A percentile compares a stretch with the other conserved stretches of the same genome.
Evolutionary conservation across 495 filamentous ascomycete species (phyloP).

Genomic region (Margaritispora aquatica): DNA sequence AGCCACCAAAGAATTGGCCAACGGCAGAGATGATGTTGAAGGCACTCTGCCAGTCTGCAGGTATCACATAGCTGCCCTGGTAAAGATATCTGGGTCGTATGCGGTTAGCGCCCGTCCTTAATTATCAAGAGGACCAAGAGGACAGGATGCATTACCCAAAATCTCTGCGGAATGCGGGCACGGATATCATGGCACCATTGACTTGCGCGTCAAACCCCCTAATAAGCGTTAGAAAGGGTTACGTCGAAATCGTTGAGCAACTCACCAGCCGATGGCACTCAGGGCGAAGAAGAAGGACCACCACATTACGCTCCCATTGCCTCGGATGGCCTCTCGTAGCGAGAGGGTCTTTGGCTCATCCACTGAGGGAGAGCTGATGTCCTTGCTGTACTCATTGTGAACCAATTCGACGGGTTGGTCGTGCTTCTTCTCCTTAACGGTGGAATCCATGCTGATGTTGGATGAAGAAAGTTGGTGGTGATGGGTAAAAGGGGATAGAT

Average conservation of each 20-base stretch:
- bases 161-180: slow-evolving; percentile 29
- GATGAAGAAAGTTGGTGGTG: no score
- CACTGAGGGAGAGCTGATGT: no score
- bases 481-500: no score
- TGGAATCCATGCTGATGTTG: no score
- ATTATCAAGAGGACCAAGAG: no score
- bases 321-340: slow-evolving; percentile 5
- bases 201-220: slow-evolving; percentile 38
- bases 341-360: no score
- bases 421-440: no score
- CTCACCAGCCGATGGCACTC: slow-evolving; percentile 24
- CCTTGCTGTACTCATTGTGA: no score
- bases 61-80: slow-evolving; percentile 26
- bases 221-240: not conserved
- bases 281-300: slow-evolving; percentile 20
- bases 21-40: slow-evolving; percentile 29
- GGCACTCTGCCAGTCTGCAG: slow-evolving; percentile 31
- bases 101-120: no score
- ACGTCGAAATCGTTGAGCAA: not conserved
- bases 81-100: slow-evolving; percentile 20
- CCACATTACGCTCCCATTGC: slow-evolving; percentile 14
- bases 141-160: slow-evolving; percentile 24
- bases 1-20: slow-evolving; percentile 31
- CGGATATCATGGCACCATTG: slow-evolving; percentile 31
- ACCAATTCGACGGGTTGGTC: no score